phyloP scores from a whole-genome alignment of 805 yeast species.

The Lipomyces japonicus region DNA sequence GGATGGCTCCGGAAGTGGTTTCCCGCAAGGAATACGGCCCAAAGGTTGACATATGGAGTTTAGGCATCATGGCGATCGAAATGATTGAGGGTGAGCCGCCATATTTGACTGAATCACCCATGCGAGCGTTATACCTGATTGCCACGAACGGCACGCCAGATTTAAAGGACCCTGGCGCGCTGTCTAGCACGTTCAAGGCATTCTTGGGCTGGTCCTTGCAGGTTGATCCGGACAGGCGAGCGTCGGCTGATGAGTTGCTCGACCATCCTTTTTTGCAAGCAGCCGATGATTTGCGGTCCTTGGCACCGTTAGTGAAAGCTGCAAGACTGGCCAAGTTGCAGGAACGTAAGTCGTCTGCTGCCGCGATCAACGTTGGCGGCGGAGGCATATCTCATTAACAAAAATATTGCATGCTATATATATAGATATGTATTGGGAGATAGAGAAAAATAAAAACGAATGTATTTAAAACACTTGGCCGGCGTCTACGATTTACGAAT shows the following conservation, averaged over 20 bases:
- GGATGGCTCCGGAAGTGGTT: slow-evolving; percentile 99
- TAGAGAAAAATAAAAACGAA: background rate
- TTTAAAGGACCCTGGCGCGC: slow-evolving; percentile 78
- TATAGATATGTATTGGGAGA: background rate
- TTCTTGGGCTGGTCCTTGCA: slow-evolving; percentile 76
- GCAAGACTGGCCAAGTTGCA: slow-evolving; percentile 28
- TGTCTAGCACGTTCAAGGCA: slow-evolving; percentile 59
- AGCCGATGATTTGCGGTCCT: slow-evolving; percentile 28
- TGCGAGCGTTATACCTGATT: slow-evolving; percentile 87
- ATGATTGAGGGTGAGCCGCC: slow-evolving; percentile 99
- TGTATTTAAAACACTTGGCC: background rate
- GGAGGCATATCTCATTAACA: background rate
- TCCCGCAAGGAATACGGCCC: slow-evolving; percentile 93
- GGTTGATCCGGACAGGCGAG: slow-evolving; percentile 78
- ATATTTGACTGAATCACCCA: slow-evolving; percentile 90
- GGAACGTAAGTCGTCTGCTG: slow-evolving; percentile 11
- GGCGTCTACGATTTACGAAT: too few species aligned
- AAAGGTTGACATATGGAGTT: slow-evolving; percentile 95
- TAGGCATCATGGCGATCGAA: slow-evolving; percentile 97
- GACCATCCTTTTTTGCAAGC: slow-evolving; percentile 32
- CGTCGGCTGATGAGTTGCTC: slow-evolving; percentile 69
- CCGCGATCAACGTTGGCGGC: background rate
- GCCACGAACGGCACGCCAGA: slow-evolving; percentile 97
- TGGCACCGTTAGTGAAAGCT: slow-evolving; percentile 32
- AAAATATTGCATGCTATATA: too few species aligned